Evolutionary conservation across 345 rosid genomes (phyloP).

Genomic region (Salix suchowensis): DNA sequence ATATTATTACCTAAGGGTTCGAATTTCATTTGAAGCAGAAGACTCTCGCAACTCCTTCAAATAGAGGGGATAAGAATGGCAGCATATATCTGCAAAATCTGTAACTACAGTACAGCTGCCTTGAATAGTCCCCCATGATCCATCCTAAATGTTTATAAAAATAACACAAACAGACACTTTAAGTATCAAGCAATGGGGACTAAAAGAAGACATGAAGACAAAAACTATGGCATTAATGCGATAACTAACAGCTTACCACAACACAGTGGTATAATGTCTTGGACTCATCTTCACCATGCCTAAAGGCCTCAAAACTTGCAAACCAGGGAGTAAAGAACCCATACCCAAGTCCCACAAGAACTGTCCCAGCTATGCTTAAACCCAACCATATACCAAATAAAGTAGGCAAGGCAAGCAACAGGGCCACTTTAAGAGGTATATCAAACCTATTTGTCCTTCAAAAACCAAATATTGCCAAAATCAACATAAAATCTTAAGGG

Average conservation of each 20-base stretch:
- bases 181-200: neutral
- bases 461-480: neutral
- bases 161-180: neutral
- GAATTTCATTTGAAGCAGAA: slow-evolving; percentile 43
- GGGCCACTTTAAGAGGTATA: slow-evolving; percentile 57
- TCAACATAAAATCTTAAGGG: neutral
- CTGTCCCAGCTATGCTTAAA: slow-evolving; percentile 62
- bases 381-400: slow-evolving; percentile 67
- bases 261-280: slow-evolving; percentile 60
- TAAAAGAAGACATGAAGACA: neutral
- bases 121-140: slow-evolving; percentile 70
- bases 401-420: slow-evolving; percentile 54
- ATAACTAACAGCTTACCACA: slow-evolving; percentile 38
- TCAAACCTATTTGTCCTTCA: slow-evolving; percentile 58
- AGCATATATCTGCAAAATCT: slow-evolving; percentile 72
- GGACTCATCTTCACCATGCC: slow-evolving; percentile 43
- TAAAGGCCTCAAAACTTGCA: slow-evolving; percentile 79
- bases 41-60: slow-evolving; percentile 61
- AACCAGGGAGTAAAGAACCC: slow-evolving; percentile 85
- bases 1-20: slow-evolving; percentile 57
- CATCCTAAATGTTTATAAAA: slow-evolving; percentile 48
- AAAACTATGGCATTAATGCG: neutral
- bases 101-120: slow-evolving; percentile 70
- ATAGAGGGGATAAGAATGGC: slow-evolving; percentile 62
- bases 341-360: slow-evolving; percentile 67